Conservation (phyloP, 805 yeast genomes). For the Wickerhamiella azymoides region DNA sequence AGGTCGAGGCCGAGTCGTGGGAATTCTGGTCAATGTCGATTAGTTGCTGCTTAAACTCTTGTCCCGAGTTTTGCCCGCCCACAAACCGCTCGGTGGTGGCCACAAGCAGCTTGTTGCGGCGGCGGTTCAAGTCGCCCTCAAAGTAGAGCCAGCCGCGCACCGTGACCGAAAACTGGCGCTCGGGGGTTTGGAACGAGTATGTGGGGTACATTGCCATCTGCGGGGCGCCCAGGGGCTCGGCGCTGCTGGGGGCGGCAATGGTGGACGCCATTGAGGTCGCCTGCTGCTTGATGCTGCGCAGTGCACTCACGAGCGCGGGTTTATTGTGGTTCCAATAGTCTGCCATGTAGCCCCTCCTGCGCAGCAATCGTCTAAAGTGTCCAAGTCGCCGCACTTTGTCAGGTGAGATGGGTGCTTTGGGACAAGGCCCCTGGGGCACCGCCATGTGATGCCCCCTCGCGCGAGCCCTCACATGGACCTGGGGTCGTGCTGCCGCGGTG, state of each 20-base stretch:
- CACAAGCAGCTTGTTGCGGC: slow-evolving; percentile 43
- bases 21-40: slow-evolving; percentile 1
- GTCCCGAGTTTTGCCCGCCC: slow-evolving; percentile 14
- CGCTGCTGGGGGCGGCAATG: neutral
- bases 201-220: slow-evolving; percentile 9
- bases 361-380: neutral
- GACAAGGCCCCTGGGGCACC: too few species aligned
- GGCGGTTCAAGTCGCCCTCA: slow-evolving; percentile 58
- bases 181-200: slow-evolving; percentile 8
- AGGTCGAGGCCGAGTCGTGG: neutral
- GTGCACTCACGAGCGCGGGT: slow-evolving; percentile 6
- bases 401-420: too few species aligned
- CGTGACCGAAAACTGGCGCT: slow-evolving; percentile 7
- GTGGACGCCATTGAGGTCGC: neutral
- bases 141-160: slow-evolving; percentile 60
- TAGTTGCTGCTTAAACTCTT: slow-evolving; percentile 8
- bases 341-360: slow-evolving; percentile 6
- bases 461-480: too few species aligned
- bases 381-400: neutral
- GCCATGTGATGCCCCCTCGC: too few species aligned
- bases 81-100: slow-evolving; percentile 20
- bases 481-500: too few species aligned
- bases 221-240: neutral
- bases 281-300: slow-evolving; percentile 6
- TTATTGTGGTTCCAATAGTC: slow-evolving; percentile 9